Conservation (phyloP, 2,329 filamentous ascomycete species). For the Nemania bipapillata region DNA sequence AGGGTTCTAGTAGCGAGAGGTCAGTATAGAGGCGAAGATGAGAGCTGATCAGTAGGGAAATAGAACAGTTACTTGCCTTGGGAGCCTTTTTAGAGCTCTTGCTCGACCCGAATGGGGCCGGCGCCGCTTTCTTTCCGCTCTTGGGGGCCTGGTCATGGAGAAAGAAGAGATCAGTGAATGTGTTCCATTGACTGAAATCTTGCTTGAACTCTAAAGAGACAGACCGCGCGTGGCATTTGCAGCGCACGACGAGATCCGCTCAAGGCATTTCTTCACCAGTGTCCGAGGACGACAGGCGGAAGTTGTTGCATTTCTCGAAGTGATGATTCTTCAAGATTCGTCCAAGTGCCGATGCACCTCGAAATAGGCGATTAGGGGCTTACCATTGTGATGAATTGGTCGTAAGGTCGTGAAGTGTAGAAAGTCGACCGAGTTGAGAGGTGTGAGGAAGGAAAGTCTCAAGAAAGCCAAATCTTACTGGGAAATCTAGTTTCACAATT, state of each 20-base stretch:
- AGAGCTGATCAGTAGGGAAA: background rate
- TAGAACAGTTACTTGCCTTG: constrained; percentile 76
- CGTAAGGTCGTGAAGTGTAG: constrained; percentile 62
- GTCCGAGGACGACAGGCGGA: constrained; percentile 59
- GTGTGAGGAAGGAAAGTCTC: constrained; percentile 49
- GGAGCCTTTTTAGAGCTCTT: constrained; percentile 93
- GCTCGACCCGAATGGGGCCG: constrained; percentile 94
- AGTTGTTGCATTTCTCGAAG: constrained; percentile 53
- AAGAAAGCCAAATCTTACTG: constrained; percentile 44
- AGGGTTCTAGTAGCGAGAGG: constrained; percentile 76
- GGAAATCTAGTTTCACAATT: constrained; percentile 39
- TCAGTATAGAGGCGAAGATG: constrained; percentile 41
- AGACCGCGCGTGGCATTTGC: constrained; percentile 62
- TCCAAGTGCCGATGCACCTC: constrained; percentile 48
- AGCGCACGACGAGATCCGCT: constrained; percentile 62
- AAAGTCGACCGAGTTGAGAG: constrained; percentile 54
- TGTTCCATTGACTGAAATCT: constrained; percentile 80
- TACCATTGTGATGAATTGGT: constrained; percentile 69
- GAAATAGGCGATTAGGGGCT: constrained; percentile 57
- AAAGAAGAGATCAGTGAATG: constrained; percentile 97
- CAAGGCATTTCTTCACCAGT: constrained; percentile 74
- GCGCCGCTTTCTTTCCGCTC: constrained; percentile 95
- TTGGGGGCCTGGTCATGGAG: constrained; percentile 99
- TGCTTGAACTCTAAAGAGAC: constrained; percentile 94
- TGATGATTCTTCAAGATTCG: constrained; percentile 49